Conservation (phyloP, 1,284 basidiomycete species). For the Pholiota adiposa region DNA sequence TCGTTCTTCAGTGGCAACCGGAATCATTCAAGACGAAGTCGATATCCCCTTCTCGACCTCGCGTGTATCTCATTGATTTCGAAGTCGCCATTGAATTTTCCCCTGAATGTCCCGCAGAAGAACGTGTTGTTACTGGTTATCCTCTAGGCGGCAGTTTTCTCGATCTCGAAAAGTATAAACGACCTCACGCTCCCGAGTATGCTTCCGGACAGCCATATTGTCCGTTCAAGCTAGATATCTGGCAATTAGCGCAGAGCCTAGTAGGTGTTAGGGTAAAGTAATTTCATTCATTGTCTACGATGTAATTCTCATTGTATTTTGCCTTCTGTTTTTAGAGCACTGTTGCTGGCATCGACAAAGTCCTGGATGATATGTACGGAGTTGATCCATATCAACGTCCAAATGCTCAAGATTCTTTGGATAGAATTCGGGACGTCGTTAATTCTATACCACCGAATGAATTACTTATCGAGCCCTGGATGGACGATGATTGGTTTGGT, state of each 20-base stretch:
- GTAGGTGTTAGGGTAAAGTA: background rate
- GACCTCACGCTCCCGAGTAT: conserved; percentile 26
- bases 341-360: conserved; percentile 19
- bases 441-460: conserved; percentile 16
- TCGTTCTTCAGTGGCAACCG: conserved; percentile 32
- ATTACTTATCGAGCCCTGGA: conserved; percentile 1
- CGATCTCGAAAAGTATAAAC: conserved; percentile 16
- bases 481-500: background rate
- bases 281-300: conserved; percentile 18
- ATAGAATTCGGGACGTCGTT: conserved; percentile 13
- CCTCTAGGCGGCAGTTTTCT: conserved; percentile 20
- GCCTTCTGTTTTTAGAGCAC: conserved; percentile 21
- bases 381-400: conserved; percentile 3
- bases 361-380: conserved; percentile 13
- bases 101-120: conserved; percentile 12
- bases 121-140: conserved; percentile 16
- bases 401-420: conserved; percentile 15
- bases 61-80: conserved; percentile 34
- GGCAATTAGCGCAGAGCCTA: conserved; percentile 15
- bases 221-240: conserved; percentile 35
- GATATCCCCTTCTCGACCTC: conserved; percentile 24
- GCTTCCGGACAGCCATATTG: conserved; percentile 24
- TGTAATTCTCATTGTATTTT: background rate
- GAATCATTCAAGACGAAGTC: conserved; percentile 24
- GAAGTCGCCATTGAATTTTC: conserved; percentile 30